phyloP scores from a whole-genome alignment of 805 yeast species.

The Pichia membranifaciens region DNA sequence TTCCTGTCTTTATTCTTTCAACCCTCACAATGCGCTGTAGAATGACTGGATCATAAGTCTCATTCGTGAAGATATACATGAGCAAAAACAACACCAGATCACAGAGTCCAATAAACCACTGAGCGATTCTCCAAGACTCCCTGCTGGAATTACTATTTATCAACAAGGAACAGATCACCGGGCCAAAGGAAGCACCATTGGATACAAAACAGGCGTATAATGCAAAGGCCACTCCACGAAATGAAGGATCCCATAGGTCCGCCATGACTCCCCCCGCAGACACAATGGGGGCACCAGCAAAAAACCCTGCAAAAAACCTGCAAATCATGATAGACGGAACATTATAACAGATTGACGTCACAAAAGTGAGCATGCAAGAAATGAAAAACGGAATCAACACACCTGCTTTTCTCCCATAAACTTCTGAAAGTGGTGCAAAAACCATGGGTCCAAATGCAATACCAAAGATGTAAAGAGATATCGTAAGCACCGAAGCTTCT shows the following conservation, averaged over 20 bases:
- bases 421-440: conserved; percentile 57
- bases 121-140: conserved; percentile 53
- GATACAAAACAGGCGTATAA: conserved; percentile 46
- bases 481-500: conserved; percentile 45
- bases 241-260: conserved; percentile 45
- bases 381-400: conserved; percentile 38
- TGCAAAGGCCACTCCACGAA: conserved; percentile 50
- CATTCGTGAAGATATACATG: conserved; percentile 31
- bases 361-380: conserved; percentile 40
- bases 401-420: conserved; percentile 38
- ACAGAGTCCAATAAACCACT: conserved; percentile 44
- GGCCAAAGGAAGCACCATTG: conserved; percentile 68
- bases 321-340: conserved; percentile 45
- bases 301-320: conserved; percentile 54
- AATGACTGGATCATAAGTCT: conserved; percentile 37
- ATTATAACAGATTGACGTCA: conserved; percentile 45
- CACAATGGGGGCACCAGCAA: conserved; percentile 56
- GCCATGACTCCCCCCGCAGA: conserved; percentile 56
- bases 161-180: conserved; percentile 45
- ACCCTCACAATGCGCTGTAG: conserved; percentile 23
- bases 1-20: conserved; percentile 23
- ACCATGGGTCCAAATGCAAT: conserved; percentile 63
- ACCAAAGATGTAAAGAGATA: conserved; percentile 58
- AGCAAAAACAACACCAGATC: conserved; percentile 31
- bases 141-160: conserved; percentile 35